Conservation (phyloP, 805 yeast genomes). For the Kregervanrija delftensis region DNA sequence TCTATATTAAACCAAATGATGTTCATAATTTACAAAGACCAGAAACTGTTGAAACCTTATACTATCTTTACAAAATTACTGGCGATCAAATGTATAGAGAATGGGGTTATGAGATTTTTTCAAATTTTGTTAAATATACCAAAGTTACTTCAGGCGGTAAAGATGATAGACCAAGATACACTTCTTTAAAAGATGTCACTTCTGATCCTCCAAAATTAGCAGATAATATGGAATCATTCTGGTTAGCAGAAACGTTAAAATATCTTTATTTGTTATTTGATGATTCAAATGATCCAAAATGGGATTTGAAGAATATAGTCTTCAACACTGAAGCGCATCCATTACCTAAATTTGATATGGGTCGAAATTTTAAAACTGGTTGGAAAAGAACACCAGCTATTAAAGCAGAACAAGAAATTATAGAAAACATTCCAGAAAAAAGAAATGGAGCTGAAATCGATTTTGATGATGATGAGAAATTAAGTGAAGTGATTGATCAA, state of each 20-base stretch:
- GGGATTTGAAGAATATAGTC: constrained; percentile 64
- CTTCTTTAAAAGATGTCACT: constrained; percentile 64
- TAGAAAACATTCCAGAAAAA: background rate
- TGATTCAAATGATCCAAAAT: constrained; percentile 41
- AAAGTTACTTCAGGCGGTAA: constrained; percentile 40
- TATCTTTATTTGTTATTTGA: constrained; percentile 77
- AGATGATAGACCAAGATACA: constrained; percentile 39
- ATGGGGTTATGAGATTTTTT: constrained; percentile 86
- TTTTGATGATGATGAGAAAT: background rate
- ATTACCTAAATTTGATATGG: constrained; percentile 62
- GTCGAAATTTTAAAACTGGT: constrained; percentile 49
- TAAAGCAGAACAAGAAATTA: background rate
- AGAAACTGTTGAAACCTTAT: constrained; percentile 86
- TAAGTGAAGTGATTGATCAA: background rate
- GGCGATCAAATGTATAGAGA: constrained; percentile 74
- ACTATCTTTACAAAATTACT: constrained; percentile 71
- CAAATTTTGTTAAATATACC: constrained; percentile 57
- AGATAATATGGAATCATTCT: constrained; percentile 85
- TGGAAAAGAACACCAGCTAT: constrained; percentile 38
- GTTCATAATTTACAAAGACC: constrained; percentile 87
- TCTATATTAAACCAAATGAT: constrained; percentile 63
- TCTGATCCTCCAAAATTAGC: constrained; percentile 41
- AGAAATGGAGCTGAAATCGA: background rate
- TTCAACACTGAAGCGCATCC: constrained; percentile 95
- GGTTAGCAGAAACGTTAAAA: constrained; percentile 91